phyloP scores from a whole-genome alignment of 2,329 filamentous ascomycete genomes.

The Fusarium sp. region DNA sequence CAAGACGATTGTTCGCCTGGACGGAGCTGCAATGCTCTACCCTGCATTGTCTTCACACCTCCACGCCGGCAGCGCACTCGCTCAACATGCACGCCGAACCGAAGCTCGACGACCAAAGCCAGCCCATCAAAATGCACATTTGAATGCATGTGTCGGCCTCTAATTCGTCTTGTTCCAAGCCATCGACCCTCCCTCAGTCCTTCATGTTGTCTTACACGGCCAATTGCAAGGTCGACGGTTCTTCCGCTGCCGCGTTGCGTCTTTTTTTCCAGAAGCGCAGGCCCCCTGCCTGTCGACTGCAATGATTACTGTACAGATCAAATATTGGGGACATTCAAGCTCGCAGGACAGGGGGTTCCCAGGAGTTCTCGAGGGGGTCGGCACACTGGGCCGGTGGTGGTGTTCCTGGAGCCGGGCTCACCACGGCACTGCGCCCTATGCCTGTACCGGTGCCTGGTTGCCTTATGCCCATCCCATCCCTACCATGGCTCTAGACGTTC shows the following conservation, averaged over 20 bases:
- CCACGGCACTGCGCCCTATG: slow-evolving; percentile 14
- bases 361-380: slow-evolving; percentile 2
- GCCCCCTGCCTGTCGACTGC: not conserved
- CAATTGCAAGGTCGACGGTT: slow-evolving; percentile 28
- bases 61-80: slow-evolving; percentile 18
- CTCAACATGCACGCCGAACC: slow-evolving; percentile 29
- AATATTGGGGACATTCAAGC: slow-evolving; percentile 4
- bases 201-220: slow-evolving; percentile 15
- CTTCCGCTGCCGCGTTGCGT: slow-evolving; percentile 17
- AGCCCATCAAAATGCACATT: slow-evolving; percentile 35
- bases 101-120: slow-evolving; percentile 23
- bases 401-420: slow-evolving; percentile 5
- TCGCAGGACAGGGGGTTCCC: not conserved
- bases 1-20: slow-evolving; percentile 11
- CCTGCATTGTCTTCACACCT: slow-evolving; percentile 25
- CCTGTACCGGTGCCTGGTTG: slow-evolving; percentile 22
- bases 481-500: not conserved
- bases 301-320: not conserved
- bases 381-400: not conserved
- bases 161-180: slow-evolving; percentile 30
- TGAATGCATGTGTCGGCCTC: slow-evolving; percentile 38
- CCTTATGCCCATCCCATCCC: slow-evolving; percentile 16
- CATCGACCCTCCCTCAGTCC: slow-evolving; percentile 22
- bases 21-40: slow-evolving; percentile 7
- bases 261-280: slow-evolving; percentile 28